Evolutionary conservation across 768 basidiomycete genomes (phyloP).

Genomic region (Serendipita sp.): DNA sequence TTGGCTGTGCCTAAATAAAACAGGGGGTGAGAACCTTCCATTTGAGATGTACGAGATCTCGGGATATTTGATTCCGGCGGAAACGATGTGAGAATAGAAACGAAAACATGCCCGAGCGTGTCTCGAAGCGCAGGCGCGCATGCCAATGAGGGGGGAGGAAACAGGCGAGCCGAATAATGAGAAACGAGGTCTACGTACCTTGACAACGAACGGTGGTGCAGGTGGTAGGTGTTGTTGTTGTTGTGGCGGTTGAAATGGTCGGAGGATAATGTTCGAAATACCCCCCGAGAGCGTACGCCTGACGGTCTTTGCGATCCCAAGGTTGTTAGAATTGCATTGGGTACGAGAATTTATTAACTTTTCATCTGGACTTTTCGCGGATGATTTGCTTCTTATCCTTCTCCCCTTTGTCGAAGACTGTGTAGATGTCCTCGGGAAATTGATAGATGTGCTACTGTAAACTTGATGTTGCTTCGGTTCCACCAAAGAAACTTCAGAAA

Average conservation of each 20-base stretch:
- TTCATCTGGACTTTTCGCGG: not conserved
- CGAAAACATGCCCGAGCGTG: too few species aligned
- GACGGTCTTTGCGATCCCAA: not conserved
- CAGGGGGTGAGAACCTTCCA: not conserved
- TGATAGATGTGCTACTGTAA: not conserved
- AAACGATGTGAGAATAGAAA: too few species aligned
- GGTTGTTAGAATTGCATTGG: not conserved
- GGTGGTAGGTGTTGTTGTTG: not conserved
- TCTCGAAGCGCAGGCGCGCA: too few species aligned
- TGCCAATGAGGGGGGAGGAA: not conserved
- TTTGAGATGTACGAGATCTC: not conserved
- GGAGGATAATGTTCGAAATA: not conserved
- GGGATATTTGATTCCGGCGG: too few species aligned
- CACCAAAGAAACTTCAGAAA: not conserved
- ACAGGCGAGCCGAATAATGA: not conserved
- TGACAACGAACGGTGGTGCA: not conserved
- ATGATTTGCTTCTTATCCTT: too few species aligned
- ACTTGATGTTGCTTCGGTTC: not conserved
- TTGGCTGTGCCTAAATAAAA: not conserved
- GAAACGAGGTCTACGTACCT: not conserved
- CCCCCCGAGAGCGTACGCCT: not conserved
- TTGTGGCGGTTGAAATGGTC: not conserved
- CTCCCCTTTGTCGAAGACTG: not conserved
- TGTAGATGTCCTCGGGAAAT: not conserved
- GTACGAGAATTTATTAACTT: not conserved